Base-by-base conservation (phyloP, 495 filamentous ascomycete genomes). In the Penicillium coprophilum region DNA sequence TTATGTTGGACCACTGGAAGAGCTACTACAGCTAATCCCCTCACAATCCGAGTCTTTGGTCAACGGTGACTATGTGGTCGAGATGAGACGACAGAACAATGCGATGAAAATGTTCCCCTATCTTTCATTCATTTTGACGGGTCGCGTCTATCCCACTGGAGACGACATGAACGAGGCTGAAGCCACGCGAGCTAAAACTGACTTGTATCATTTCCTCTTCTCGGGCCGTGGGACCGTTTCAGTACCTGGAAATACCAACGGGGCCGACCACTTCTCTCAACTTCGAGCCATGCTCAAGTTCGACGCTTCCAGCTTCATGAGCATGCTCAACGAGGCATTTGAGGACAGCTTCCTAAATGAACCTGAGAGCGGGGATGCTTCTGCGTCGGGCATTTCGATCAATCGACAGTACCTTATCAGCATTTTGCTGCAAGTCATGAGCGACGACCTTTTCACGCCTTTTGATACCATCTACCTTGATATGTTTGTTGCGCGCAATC, bases 401-500 rank as follows among this genome's bases (percentile, higher is more conserved):
- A 92, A 95, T 60, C 83, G 94, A 27, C 94, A 97, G 71, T 92
- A 91, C 66, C 80, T 98, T 50, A 82, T 96, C 56, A 93, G 86
- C 46, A 94, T 96, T 39, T 71, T 98, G 50, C 78, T 96, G 24
- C 91, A 96, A 65, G 85, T 96, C 24, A 94, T 97, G 90, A 85
- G 83, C 49, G 70, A 83, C 10, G 65, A 77, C 15, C 83, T 85
- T 10, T 97, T 95, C 64, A 79, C 82, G 4, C 63, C 83, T n/a
- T 82, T 87, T 55, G 90, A 97, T 69, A 91, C 87, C 24, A 90
- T 98, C 54, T 97, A 95, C 70, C 80, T 98, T 32, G 88, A 98
- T 68, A 98, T 98, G 90, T 97, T 98, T 66, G 85, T 97, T 68
- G 93, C 94, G 43, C 87, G 94, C 54, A 98, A 96, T 63, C 80